Percentiles rank a stretch among this genome's conserved stretches.
Conservation (phyloP, 805 yeast species). For the Hanseniaspora nectarophila region DNA sequence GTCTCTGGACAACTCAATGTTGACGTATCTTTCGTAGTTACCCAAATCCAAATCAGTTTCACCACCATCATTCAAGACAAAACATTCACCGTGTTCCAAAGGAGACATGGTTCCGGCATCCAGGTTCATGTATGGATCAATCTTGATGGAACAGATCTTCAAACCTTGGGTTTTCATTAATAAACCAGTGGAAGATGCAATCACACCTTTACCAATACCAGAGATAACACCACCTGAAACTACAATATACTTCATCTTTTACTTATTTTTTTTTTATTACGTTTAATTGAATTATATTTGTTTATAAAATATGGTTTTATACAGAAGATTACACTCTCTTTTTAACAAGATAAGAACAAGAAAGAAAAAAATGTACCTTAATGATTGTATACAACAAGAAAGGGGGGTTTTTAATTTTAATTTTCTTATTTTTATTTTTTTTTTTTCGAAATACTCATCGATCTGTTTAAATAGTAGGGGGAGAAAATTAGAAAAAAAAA, state of each 20-base stretch:
- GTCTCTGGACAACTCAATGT: slow-evolving; percentile 81
- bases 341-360: not conserved
- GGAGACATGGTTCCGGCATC: slow-evolving; percentile 99
- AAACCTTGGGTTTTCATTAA: slow-evolving; percentile 84
- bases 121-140: slow-evolving; percentile 97
- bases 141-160: slow-evolving; percentile 92
- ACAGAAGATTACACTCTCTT: no score
- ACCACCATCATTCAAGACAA: slow-evolving; percentile 96
- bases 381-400: slow-evolving; percentile 7
- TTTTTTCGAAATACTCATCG: no score
- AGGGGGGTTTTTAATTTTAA: slow-evolving; percentile 6
- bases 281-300: not conserved
- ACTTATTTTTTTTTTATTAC: not conserved
- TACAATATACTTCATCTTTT: slow-evolving; percentile 88
- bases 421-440: not conserved
- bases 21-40: slow-evolving; percentile 92
- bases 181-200: slow-evolving; percentile 94
- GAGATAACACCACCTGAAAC: slow-evolving; percentile 99
- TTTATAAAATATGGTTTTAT: not conserved
- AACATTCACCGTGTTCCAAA: slow-evolving; percentile 96
- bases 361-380: not conserved
- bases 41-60: slow-evolving; percentile 97
- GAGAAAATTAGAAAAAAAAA: not conserved
- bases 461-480: no score
- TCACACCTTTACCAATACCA: slow-evolving; percentile 98